Evolutionary conservation across 1,284 basidiomycete species (phyloP), one percentile per base, ranked within the genome.

Genomic region (Tetrapyrgos nigripes): DNA sequence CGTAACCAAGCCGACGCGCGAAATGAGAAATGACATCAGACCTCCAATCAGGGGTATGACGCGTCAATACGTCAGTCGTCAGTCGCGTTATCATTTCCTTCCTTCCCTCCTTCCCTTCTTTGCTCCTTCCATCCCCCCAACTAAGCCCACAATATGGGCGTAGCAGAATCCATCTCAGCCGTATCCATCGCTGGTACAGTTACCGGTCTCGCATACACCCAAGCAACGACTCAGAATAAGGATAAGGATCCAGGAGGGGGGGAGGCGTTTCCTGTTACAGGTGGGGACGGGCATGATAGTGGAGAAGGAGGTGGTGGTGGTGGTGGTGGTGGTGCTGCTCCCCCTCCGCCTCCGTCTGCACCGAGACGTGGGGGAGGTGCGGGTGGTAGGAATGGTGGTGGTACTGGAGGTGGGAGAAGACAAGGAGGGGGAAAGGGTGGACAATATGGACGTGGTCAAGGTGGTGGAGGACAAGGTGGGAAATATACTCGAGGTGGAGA

Each of bases 191-290:
- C 55, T 4, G 50, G 55, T 2, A 52, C 55, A 3, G 55, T 57
- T 11, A 57, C 55, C 8, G 55, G 55, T n/a, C 50, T 52, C 19
- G 50, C 55, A 19, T 57, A 57, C 47, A 57, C 55, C 19, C 50
- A 57, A 35, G 55, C 55, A 1, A 52, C 50, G 26, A 44, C 49
- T 9, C 55, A 57, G 55, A 49, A 57, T 10, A 43, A 46, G 13
- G 47, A n/a, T n/a, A 40, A 40, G 37, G 37, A 6, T 9, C 6
- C 6, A 26, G 40, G 55, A 8, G 37, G 19, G 13, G 37, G 47
- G 19, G 53, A 17, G 8, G 55, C 31, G 33, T 48, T 29, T 37
- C 31, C 44, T 8, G 23, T 21, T 2, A 19, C 44, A 6, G 43
- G n/a, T 21, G 53, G 29, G n/a, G 8, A 31, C 6, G 35, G 27